A percentile compares a stretch with the other conserved stretches of the same genome.
Conservation (phyloP, 2,329 filamentous ascomycete species). For the Neophaeococcomyces aloes region DNA sequence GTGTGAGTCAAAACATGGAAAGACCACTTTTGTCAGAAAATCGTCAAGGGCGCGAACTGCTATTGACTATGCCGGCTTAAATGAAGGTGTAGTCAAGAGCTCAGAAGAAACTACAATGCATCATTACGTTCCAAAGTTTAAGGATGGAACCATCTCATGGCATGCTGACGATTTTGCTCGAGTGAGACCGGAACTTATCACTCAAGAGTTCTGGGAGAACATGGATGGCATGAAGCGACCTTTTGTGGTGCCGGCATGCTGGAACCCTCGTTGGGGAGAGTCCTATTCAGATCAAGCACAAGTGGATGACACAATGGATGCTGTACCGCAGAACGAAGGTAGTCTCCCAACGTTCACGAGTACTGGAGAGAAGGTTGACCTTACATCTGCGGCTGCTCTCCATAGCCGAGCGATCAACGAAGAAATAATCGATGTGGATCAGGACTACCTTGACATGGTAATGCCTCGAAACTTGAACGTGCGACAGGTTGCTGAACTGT, state of each 20-base stretch:
- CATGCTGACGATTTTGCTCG: slow-evolving; percentile 53
- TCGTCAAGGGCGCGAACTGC: slow-evolving; percentile 54
- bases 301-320: neutral
- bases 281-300: neutral
- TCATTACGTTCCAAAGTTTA: slow-evolving; percentile 58
- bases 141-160: slow-evolving; percentile 53
- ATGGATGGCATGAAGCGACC: slow-evolving; percentile 55
- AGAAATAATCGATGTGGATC: slow-evolving; percentile 48
- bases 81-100: slow-evolving; percentile 55
- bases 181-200: slow-evolving; percentile 53
- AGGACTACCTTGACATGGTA: slow-evolving; percentile 58
- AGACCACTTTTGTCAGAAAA: slow-evolving; percentile 57
- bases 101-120: slow-evolving; percentile 55
- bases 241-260: slow-evolving; percentile 53
- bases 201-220: slow-evolving; percentile 52
- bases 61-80: slow-evolving; percentile 58
- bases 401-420: slow-evolving; percentile 23
- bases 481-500: slow-evolving; percentile 51
- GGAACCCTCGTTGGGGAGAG: slow-evolving; percentile 42
- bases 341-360: slow-evolving; percentile 8
- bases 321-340: slow-evolving; percentile 15
- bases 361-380: neutral
- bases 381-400: neutral
- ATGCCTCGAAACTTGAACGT: slow-evolving; percentile 56
- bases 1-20: slow-evolving; percentile 50